phyloP scores from a whole-genome alignment of 805 yeast genomes.

The Candida ponderosae region DNA sequence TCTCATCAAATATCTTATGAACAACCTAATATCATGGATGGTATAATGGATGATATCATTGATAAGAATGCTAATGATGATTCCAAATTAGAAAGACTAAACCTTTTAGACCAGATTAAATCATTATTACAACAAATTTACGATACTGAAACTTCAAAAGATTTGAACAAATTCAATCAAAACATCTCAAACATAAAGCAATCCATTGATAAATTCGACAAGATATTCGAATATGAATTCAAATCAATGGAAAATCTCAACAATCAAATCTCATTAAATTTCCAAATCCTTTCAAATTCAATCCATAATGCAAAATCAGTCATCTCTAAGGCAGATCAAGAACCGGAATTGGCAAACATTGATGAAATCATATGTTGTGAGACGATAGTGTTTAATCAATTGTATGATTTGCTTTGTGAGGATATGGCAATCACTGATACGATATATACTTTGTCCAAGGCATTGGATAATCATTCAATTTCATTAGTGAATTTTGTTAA shows the following conservation, averaged over 20 bases:
- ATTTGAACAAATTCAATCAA: conserved; percentile 14
- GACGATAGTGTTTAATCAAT: conserved; percentile 47
- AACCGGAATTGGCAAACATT: conserved; percentile 24
- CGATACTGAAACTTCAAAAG: conserved; percentile 15
- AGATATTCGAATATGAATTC: conserved; percentile 27
- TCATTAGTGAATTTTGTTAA: conserved; percentile 15
- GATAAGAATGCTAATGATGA: neutral
- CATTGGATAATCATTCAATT: conserved; percentile 42
- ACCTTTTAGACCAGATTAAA: conserved; percentile 12
- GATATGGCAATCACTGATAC: conserved; percentile 71
- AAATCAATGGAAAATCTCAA: conserved; percentile 18
- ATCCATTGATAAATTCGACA: conserved; percentile 28
- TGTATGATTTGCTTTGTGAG: conserved; percentile 55
- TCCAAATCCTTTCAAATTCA: conserved; percentile 20
- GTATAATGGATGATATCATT: conserved; percentile 2
- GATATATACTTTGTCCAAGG: conserved; percentile 46
- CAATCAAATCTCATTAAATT: conserved; percentile 20
- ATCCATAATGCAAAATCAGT: conserved; percentile 21
- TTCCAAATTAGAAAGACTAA: neutral
- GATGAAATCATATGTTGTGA: conserved; percentile 42
- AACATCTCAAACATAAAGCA: conserved; percentile 18
- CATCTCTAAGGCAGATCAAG: conserved; percentile 22
- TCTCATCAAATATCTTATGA: conserved; percentile 3
- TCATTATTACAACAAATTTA: conserved; percentile 16
- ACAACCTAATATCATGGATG: conserved; percentile 18